These are phyloP conservation scores for Agroathelia rolfsii DNA, from an alignment of 1,284 basidiomycete genomes.

Conservation along the genomic window DNA sequence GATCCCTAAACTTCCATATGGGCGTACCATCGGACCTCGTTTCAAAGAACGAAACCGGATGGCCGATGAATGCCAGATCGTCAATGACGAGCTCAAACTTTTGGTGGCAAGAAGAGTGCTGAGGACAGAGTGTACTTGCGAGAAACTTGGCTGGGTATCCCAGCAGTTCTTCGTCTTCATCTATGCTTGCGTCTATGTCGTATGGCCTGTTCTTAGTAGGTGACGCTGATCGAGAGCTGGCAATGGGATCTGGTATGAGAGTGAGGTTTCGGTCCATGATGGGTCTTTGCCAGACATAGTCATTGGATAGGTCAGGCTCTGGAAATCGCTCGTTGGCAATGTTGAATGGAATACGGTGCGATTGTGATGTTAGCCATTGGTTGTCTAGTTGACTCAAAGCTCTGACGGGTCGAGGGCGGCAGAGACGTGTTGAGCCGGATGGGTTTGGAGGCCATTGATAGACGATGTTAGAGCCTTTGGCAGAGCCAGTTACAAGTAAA, in stretches of 20 bases:
- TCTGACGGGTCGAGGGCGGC: conserved; percentile 45
- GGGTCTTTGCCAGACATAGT: conserved; percentile 50
- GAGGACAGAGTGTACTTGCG: conserved; percentile 75
- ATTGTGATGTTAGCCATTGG: conserved; percentile 56
- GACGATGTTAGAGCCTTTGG: conserved; percentile 61
- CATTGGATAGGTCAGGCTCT: conserved; percentile 25
- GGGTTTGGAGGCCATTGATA: conserved; percentile 70
- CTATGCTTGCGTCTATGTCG: conserved; percentile 24
- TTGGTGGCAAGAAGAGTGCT: conserved; percentile 78
- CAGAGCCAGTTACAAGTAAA: conserved; percentile 65
- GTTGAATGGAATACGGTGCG: conserved; percentile 22
- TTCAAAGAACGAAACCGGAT: conserved; percentile 90
- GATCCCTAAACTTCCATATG: conserved; percentile 68
- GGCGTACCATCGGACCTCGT: conserved; percentile 59
- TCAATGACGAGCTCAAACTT: conserved; percentile 92
- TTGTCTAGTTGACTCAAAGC: conserved; percentile 52
- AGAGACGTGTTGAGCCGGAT: conserved; percentile 43
- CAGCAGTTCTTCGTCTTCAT: conserved; percentile 62
- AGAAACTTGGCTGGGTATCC: conserved; percentile 79
- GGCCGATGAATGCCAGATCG: conserved; percentile 90
- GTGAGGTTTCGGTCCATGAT: conserved; percentile 29
- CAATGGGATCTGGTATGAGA: conserved; percentile 29
- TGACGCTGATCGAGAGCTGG: conserved; percentile 30
- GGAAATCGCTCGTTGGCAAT: conserved; percentile 12
- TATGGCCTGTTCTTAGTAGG: conserved; percentile 30